Evolutionary conservation across 164 flowering plant species (phyloP).

Genomic region (Tetracentron sinense): DNA sequence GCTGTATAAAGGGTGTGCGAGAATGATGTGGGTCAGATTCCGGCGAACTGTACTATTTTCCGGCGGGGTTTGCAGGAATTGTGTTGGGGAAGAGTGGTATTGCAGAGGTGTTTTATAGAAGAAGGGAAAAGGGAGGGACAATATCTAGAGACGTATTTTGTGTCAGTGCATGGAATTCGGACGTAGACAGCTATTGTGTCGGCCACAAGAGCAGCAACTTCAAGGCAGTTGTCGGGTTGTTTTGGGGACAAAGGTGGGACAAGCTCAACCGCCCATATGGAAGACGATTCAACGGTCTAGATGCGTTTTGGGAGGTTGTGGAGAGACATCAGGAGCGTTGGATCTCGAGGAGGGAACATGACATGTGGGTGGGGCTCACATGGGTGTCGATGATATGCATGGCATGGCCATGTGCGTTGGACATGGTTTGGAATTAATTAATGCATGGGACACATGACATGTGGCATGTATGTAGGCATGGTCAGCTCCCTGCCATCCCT

Average conservation of each 20-base stretch:
- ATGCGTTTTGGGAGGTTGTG: slow-evolving; percentile 20
- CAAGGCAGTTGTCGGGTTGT: slow-evolving; percentile 29
- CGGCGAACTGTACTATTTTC: not conserved
- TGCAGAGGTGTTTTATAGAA: slow-evolving; percentile 21
- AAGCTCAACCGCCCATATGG: slow-evolving; percentile 54
- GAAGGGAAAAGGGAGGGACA: not conserved
- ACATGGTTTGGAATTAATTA: not conserved
- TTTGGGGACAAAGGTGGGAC: slow-evolving; percentile 64
- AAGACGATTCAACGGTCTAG: slow-evolving; percentile 29
- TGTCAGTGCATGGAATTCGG: slow-evolving; percentile 38
- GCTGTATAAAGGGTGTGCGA: not conserved
- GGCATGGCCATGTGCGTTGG: slow-evolving; percentile 15
- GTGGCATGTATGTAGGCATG: too few relatives aligned
- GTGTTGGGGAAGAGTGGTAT: not conserved
- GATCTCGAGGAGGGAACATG: slow-evolving; percentile 10
- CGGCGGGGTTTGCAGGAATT: not conserved
- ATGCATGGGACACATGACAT: slow-evolving; percentile 16
- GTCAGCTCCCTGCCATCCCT: too few relatives aligned
- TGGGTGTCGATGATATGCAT: slow-evolving; percentile 29
- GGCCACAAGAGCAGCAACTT: slow-evolving; percentile 42
- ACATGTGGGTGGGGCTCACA: slow-evolving; percentile 29
- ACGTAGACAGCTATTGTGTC: slow-evolving; percentile 59
- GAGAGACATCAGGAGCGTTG: slow-evolving; percentile 29
- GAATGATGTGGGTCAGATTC: slow-evolving; percentile 1
- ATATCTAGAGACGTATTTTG: slow-evolving; percentile 3